Conservation (phyloP, 768 basidiomycete genomes). For the Trametes coccinea region DNA sequence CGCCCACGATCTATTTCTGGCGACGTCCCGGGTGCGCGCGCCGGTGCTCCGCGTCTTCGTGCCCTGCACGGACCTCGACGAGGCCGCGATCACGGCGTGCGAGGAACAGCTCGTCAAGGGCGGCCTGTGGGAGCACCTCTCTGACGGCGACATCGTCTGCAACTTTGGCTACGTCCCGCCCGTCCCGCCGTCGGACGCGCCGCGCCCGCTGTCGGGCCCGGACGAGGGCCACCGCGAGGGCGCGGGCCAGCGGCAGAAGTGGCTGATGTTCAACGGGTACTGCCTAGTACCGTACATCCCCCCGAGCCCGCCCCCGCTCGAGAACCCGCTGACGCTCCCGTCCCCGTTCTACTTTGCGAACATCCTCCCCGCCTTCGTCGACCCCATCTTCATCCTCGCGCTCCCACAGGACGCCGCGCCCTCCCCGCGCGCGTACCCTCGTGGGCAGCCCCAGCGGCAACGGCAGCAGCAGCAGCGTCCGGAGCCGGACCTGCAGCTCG, state of each 20-base stretch:
- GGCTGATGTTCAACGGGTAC: constrained; percentile 76
- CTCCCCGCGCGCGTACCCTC: neutral
- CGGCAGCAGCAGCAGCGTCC: constrained; percentile 15
- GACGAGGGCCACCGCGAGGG: constrained; percentile 25
- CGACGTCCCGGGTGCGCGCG: constrained; percentile 63
- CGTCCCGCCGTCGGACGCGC: constrained; percentile 27
- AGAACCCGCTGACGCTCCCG: constrained; percentile 61
- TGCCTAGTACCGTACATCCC: constrained; percentile 62
- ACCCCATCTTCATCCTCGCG: constrained; percentile 33
- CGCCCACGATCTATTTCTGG: constrained; percentile 64
- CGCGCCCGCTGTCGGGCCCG: constrained; percentile 9
- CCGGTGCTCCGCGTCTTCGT: constrained; percentile 76
- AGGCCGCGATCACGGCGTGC: constrained; percentile 51
- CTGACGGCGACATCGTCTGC: constrained; percentile 74
- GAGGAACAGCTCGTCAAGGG: constrained; percentile 67
- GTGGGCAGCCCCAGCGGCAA: neutral
- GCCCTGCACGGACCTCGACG: constrained; percentile 60
- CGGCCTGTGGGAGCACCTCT: constrained; percentile 74
- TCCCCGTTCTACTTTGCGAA: constrained; percentile 79
- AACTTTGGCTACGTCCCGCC: constrained; percentile 78
- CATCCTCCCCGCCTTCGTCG: constrained; percentile 45
- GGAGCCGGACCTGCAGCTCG: constrained; percentile 44
- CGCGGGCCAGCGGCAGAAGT: constrained; percentile 33
- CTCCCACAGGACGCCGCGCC: constrained; percentile 36
- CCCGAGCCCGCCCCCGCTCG: constrained; percentile 52